Evolutionary conservation across 2,329 filamentous ascomycete genomes (phyloP), one percentile per base, ranked within the genome.

Genomic region (Akanthomyces lecanii): DNA sequence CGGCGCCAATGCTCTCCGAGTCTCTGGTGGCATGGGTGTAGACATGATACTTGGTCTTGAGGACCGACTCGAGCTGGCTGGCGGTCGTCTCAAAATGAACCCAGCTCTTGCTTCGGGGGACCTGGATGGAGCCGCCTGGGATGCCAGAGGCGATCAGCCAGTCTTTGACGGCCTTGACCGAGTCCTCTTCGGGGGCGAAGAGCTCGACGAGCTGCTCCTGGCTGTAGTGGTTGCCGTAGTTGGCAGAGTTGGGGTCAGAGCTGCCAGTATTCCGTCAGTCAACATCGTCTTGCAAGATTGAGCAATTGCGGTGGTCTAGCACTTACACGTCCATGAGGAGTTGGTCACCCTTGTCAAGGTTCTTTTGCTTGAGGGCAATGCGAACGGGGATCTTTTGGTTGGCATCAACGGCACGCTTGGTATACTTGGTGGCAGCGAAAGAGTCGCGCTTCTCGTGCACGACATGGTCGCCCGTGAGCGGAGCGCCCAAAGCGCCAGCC

Each of bases 91-190:
- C 33, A n/a, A 67, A 66, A 28, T 65, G 47, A 12, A 67, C 38
- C 54, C 82, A 85, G 59, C 79, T 78, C 51, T 79, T 76, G 21
- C 79, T 79, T 40, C 76, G 74, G 0, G 83, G 82, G 50, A 82
- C 77, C 44, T 73, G 73, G 56, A 86, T 74, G 5, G 81, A 77
- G 5, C 74, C 72, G 3, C 70, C 68, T 40, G 75, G 68, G 61
- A 87, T 82, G 5, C 84, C 85, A 44, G 79, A 76, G 8, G 71
- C 69, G n/a, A 75, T 70, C 7, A 87, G 76, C 84, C 85, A 87
- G 8, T 75, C 67, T 66, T 77, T 77, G 28, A 86, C 81, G 2
- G 78, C 72, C 18, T 79, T 73, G 5, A 85, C 76, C 4, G 81
- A 73, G 42, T 82, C 79, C 12, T 71, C 62, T 7, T 65, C 21